phyloP scores from a whole-genome alignment of 2,329 filamentous ascomycete genomes.

The Claviceps sp. region DNA sequence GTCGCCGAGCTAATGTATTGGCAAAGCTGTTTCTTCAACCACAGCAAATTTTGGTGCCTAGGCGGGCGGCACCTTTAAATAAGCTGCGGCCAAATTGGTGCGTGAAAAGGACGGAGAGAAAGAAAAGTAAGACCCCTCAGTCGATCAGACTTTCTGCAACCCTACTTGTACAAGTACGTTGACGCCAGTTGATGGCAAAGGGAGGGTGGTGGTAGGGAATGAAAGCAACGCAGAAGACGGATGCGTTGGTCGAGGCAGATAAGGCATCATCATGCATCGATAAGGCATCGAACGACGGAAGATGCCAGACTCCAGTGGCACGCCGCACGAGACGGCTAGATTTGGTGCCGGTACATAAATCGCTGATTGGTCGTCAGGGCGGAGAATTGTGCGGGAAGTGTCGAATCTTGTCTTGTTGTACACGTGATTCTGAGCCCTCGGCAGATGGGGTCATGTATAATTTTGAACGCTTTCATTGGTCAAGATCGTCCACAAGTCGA shows the following conservation, averaged over 20 bases:
- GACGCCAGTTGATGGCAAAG: not conserved
- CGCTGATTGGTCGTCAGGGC: constrained; percentile 19
- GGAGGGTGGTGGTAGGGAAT: not conserved
- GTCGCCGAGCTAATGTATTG: constrained; percentile 11
- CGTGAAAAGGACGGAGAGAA: not conserved
- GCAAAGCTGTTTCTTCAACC: constrained; percentile 12
- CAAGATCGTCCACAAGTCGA: not conserved
- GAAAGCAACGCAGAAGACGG: not conserved
- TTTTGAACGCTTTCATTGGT: not conserved
- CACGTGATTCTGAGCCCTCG: constrained; percentile 3
- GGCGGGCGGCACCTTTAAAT: not conserved
- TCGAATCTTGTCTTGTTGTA: not conserved
- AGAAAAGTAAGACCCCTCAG: not conserved
- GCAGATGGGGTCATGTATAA: not conserved
- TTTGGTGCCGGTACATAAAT: not conserved
- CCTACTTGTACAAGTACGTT: constrained; percentile 2
- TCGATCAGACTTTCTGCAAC: constrained; percentile 4
- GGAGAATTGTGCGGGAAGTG: constrained; percentile 11
- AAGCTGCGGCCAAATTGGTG: not conserved
- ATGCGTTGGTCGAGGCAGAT: not conserved
- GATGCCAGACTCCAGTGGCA: too few species aligned
- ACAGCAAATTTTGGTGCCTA: constrained; percentile 6
- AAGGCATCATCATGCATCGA: not conserved
- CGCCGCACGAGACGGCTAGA: too few species aligned
- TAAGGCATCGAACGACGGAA: constrained; percentile 10